Conservation (phyloP, 768 basidiomycete genomes). For the Crassisporium funariophilum region DNA sequence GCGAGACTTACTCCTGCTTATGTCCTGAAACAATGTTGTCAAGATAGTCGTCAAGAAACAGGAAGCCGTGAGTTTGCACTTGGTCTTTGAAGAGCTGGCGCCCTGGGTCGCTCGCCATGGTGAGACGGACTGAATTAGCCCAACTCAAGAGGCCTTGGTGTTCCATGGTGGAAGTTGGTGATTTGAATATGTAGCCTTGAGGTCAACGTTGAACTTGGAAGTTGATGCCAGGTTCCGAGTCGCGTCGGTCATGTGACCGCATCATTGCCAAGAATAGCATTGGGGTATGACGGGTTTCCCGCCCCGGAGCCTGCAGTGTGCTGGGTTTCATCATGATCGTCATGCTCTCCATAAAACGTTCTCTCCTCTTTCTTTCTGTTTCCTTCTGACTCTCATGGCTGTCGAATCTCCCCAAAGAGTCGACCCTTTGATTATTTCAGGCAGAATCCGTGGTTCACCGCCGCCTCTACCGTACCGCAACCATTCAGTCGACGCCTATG, state of each 20-base stretch:
- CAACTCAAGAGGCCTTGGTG: slow-evolving; percentile 64
- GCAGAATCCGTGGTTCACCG: too few relatives aligned
- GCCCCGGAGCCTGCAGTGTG: too few relatives aligned
- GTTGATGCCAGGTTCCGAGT: slow-evolving; percentile 3
- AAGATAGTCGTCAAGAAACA: slow-evolving; percentile 79
- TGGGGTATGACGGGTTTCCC: too few relatives aligned
- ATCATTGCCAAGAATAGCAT: too few relatives aligned
- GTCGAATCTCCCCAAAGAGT: slow-evolving; percentile 4
- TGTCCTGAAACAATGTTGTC: slow-evolving; percentile 69
- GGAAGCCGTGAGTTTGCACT: slow-evolving; percentile 73
- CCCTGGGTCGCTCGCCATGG: slow-evolving; percentile 74
- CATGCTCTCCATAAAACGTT: too few relatives aligned
- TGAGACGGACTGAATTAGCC: slow-evolving; percentile 65
- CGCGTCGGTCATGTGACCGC: slow-evolving; percentile 32
- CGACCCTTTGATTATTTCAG: too few relatives aligned
- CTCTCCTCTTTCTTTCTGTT: not conserved
- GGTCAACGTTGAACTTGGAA: slow-evolving; percentile 1
- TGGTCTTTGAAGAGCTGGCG: slow-evolving; percentile 72
- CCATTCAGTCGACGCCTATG: slow-evolving; percentile 10
- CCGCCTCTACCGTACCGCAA: not conserved
- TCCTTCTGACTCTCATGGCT: too few relatives aligned
- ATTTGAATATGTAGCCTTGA: not conserved
- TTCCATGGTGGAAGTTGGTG: slow-evolving; percentile 32
- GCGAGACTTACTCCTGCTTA: slow-evolving; percentile 59
- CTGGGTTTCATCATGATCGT: too few relatives aligned